These are phyloP conservation scores for Cryomyces antarcticus DNA, from an alignment of 495 filamentous ascomycete genomes.

Conservation along the genomic window DNA sequence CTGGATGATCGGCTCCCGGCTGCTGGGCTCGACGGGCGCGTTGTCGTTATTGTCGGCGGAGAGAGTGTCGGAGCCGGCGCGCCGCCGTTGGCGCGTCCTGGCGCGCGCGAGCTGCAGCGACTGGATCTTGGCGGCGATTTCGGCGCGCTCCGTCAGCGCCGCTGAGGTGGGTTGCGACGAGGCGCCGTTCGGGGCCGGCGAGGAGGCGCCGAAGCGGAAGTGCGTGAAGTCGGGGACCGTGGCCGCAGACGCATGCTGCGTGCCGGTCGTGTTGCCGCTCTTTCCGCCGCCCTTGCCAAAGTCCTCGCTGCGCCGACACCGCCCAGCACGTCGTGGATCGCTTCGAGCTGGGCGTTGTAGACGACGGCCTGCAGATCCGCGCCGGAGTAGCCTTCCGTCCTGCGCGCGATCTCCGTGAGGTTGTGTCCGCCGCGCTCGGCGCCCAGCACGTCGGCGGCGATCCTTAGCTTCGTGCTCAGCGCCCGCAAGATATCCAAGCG, in stretches of 20 bases:
- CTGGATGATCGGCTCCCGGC: constrained; percentile 53
- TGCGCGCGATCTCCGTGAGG: constrained; percentile 45
- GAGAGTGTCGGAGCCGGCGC: constrained; percentile 3
- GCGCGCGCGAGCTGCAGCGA: constrained; percentile 48
- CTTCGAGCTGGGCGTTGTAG: constrained; percentile 91
- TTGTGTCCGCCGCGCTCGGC: constrained; percentile 25
- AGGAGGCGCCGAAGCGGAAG: constrained; percentile 50
- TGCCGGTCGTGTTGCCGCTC: constrained; percentile 3
- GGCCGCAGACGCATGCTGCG: neutral
- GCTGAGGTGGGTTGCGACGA: constrained; percentile 1
- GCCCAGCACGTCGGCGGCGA: constrained; percentile 34
- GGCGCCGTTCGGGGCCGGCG: neutral
- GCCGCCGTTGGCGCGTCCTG: constrained; percentile 24
- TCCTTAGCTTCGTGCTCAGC: constrained; percentile 54
- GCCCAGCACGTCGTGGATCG: constrained; percentile 78
- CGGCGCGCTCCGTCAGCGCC: constrained; percentile 41
- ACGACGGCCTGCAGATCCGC: constrained; percentile 89
- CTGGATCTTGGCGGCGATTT: constrained; percentile 53
- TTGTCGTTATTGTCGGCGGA: constrained; percentile 1
- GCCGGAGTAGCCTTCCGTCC: constrained; percentile 82
- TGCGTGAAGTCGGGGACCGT: constrained; percentile 43
- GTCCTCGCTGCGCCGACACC: constrained; percentile 26
- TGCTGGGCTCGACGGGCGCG: constrained; percentile 5
- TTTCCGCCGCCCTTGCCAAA: neutral
- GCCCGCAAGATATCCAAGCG: constrained; percentile 72